These are phyloP conservation scores for Tulasnella sp. DNA, from an alignment of 768 basidiomycete genomes.

Conservation along the genomic window DNA sequence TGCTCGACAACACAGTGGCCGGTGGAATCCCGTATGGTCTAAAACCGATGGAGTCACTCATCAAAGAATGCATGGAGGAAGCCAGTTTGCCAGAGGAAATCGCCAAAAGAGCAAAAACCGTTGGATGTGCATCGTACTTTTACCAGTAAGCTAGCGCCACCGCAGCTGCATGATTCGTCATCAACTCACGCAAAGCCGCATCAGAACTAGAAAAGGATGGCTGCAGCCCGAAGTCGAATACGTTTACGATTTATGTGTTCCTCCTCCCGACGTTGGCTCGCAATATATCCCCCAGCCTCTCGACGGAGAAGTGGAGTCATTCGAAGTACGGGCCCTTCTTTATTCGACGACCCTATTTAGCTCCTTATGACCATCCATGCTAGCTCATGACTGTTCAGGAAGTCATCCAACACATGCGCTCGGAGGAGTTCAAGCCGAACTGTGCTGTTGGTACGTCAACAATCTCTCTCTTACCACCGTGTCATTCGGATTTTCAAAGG, in stretches of 20 bases:
- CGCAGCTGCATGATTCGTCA: background rate
- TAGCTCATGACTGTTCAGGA: conserved; percentile 70
- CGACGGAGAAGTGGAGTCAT: conserved; percentile 94
- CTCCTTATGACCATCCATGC: background rate
- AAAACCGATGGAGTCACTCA: conserved; percentile 67
- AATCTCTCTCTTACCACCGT: background rate
- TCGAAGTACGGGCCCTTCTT: conserved; percentile 64
- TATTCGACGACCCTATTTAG: background rate
- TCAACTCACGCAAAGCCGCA: background rate
- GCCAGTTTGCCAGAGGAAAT: conserved; percentile 75
- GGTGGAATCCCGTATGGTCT: conserved; percentile 89
- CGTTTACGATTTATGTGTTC: conserved; percentile 80
- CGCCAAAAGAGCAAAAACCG: conserved; percentile 61
- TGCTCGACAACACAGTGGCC: conserved; percentile 87
- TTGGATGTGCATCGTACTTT: conserved; percentile 82
- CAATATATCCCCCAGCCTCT: conserved; percentile 64
- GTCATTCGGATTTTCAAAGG: background rate
- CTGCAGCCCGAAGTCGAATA: conserved; percentile 89
- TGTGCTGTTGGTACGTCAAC: conserved; percentile 72
- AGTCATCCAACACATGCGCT: conserved; percentile 65
- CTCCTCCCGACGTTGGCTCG: conserved; percentile 50
- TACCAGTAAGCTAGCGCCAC: conserved; percentile 56
- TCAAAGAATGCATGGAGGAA: conserved; percentile 94
- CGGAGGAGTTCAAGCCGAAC: conserved; percentile 87
- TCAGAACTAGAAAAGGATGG: conserved; percentile 69